These are phyloP conservation scores for Yamadazyma epiphylla DNA, from an alignment of 1,139 yeast species.

Conservation along the genomic window DNA sequence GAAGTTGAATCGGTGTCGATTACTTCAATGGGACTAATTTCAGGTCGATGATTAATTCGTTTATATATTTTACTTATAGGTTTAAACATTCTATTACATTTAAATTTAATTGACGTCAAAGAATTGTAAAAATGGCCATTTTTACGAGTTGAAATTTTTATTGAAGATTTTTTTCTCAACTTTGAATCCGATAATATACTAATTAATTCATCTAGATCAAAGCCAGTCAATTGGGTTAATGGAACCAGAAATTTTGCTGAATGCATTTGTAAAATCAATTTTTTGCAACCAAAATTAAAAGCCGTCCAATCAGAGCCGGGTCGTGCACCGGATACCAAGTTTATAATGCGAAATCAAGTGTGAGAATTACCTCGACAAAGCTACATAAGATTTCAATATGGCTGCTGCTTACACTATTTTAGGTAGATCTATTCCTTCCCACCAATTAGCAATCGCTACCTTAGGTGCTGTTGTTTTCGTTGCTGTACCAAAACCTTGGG, in stretches of 20 bases:
- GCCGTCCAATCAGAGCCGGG: constrained; percentile 1
- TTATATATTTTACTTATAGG: too few species aligned
- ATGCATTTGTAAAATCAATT: too few species aligned
- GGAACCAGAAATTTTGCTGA: not conserved
- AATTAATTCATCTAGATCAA: not conserved
- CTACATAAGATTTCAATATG: constrained; percentile 32
- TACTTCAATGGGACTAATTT: too few species aligned
- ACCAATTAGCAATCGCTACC: constrained; percentile 68
- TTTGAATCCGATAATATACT: not conserved
- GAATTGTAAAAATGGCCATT: too few species aligned
- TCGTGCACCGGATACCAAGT: constrained; percentile 2
- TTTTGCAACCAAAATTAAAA: not conserved
- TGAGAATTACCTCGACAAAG: constrained; percentile 1
- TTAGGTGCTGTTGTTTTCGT: constrained; percentile 57
- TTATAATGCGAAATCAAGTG: constrained; percentile 1
- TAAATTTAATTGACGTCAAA: too few species aligned
- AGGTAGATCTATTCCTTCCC: constrained; percentile 75
- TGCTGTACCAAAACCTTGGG: constrained; percentile 72
- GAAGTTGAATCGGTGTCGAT: too few species aligned
- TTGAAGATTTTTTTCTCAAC: too few species aligned
- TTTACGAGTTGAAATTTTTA: too few species aligned
- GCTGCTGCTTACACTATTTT: constrained; percentile 77
- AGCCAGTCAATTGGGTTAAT: not conserved
- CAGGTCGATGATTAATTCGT: too few species aligned
- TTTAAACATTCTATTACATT: too few species aligned